Conservation (phyloP, 495 filamentous ascomycete genomes). For the Polyplosphaeria fusca region DNA sequence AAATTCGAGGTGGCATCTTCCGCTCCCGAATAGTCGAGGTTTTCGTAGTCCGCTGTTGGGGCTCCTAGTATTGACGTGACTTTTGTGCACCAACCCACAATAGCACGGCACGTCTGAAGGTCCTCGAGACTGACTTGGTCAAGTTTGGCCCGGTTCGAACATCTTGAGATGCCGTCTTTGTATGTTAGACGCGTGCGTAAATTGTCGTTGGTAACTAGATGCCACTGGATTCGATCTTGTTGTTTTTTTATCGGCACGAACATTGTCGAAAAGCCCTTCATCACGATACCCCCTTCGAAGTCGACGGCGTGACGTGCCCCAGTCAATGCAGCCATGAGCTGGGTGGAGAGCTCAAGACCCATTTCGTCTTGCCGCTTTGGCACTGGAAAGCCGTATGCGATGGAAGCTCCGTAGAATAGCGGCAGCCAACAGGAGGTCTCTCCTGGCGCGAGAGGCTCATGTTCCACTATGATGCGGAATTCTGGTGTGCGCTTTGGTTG, state of each 20-base stretch:
- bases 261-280: slow-evolving; percentile 34
- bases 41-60: slow-evolving; percentile 9
- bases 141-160: not conserved
- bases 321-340: slow-evolving; percentile 29
- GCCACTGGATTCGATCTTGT: slow-evolving; percentile 33
- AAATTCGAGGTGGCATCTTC: not conserved
- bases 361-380: slow-evolving; percentile 17
- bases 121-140: slow-evolving; percentile 16
- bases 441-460: not conserved
- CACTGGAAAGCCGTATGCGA: slow-evolving; percentile 31
- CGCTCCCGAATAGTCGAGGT: slow-evolving; percentile 34
- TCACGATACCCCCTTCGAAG: slow-evolving; percentile 29
- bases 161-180: slow-evolving; percentile 6
- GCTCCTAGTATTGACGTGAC: slow-evolving; percentile 20
- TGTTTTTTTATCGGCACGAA: slow-evolving; percentile 26
- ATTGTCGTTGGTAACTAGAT: slow-evolving; percentile 22
- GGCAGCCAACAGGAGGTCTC: slow-evolving; percentile 32
- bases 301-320: slow-evolving; percentile 30
- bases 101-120: slow-evolving; percentile 22
- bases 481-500: not conserved
- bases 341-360: slow-evolving; percentile 30
- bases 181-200: slow-evolving; percentile 22
- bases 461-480: slow-evolving; percentile 4
- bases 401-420: slow-evolving; percentile 30
- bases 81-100: slow-evolving; percentile 32